Evolutionary conservation across 805 yeast genomes (phyloP).

Genomic region (Diddensiella transvaalensis): DNA sequence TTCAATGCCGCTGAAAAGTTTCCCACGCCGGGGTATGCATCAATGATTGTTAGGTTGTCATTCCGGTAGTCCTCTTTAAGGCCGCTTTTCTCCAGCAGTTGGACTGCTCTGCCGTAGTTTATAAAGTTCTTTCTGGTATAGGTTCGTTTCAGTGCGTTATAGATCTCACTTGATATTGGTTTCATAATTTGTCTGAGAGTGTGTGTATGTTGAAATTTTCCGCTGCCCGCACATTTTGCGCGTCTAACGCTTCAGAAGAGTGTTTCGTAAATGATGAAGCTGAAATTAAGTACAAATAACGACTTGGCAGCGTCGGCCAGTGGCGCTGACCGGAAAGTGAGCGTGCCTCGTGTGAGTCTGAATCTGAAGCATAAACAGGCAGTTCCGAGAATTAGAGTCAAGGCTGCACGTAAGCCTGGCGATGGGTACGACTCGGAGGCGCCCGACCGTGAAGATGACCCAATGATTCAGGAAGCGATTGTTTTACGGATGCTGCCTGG

Average conservation of each 20-base stretch:
- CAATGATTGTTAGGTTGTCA: conserved; percentile 32
- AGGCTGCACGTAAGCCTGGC: conserved; percentile 71
- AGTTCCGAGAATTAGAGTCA: conserved; percentile 48
- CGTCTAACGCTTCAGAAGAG: no score
- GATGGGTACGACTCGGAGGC: conserved; percentile 98
- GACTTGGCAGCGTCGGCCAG: no score
- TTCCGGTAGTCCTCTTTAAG: conserved; percentile 35
- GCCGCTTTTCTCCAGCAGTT: conserved; percentile 47
- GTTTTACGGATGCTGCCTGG: conserved; percentile 67
- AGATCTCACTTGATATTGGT: background rate
- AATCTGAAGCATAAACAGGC: conserved; percentile 14
- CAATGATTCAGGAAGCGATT: conserved; percentile 82
- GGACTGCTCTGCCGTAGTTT: conserved; percentile 27
- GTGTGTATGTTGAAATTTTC: background rate
- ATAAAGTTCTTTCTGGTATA: conserved; percentile 28
- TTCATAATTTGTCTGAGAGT: background rate
- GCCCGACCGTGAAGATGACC: conserved; percentile 93
- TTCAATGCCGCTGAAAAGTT: conserved; percentile 61
- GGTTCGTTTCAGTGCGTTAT: conserved; percentile 13
- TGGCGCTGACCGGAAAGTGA: background rate
- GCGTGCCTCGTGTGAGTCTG: conserved; percentile 2
- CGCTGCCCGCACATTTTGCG: no score
- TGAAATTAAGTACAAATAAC: conserved; percentile 1
- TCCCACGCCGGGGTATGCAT: conserved; percentile 46
- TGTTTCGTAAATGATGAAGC: no score